Base-by-base conservation (phyloP, 805 yeast genomes). In the Ogataea glucozyma region DNA sequence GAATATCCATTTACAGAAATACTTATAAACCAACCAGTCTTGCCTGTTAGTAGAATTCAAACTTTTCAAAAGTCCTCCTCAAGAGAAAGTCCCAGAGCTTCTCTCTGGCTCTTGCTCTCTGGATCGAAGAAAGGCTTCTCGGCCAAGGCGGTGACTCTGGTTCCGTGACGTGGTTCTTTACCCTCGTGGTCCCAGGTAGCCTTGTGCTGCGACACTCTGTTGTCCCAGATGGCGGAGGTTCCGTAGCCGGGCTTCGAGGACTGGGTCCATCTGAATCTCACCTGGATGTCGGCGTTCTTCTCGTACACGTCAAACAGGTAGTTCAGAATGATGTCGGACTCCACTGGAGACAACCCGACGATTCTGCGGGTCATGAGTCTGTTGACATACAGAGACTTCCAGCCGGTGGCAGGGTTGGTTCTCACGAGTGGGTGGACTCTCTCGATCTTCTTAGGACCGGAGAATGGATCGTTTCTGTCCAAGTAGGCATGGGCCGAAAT, bases 331-430 rank as follows among this genome's bases (percentile, higher is more conserved):
- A 72, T 56, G 29, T 70, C 71, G 7, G 75, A 67, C 60, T 79
- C 84, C 38, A 64, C 75, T 18, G 72, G 70, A 41, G 73, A 71
- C 40, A 79, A 65, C 0, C 81, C 84, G 7, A 72, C 70, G 44
- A 79, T 78, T 46, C 76, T 66, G 32, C 56, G 65, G 11, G 81
- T 78, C 71, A 70, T 69, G 16, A 68, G 63, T 36, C 79, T 69
- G 61, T 78, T 78, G 31, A 78, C 76, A 46, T 66, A 79, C 49
- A 80, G 62, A 1, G 80, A 65, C 60, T 80, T 81, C 76, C 79
- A 71, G 32, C 83, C 83, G 21, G 85, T 79, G 11, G 73, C 81
- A 8, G 86, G 85, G 52, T 81, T 81, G 29, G 83, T 77, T 64
- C 85, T 72, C 26, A 81, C 72, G 19, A 81, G 49, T 3, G 84